Base-by-base conservation (phyloP, 164 flowering plant genomes). In the Aristolochia fimbriata region DNA sequence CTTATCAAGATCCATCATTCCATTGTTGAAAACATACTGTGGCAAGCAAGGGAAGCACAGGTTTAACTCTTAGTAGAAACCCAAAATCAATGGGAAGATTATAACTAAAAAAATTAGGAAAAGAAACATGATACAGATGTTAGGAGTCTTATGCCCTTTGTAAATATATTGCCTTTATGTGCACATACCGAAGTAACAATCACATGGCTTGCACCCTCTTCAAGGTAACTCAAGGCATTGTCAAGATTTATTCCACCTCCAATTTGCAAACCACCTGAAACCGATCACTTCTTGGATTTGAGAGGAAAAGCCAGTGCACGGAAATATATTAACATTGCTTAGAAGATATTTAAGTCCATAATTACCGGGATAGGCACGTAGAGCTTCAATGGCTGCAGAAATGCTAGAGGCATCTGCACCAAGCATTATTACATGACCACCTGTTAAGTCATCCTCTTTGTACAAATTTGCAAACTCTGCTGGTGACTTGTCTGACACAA, bases 361-460 rank as follows among this genome's bases (percentile, higher is more conserved):
- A 27, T 27, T 27, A 91, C 97, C 99, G 64, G 97, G 96, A 77
- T 83, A 88, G 11, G 87, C 91, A 62, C 68, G 89, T 58, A 91
- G 69, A 30, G 99, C 96, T 78, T 87, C 88, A 66, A 78, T 55
- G 6, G 96, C 93, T 27, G 97, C 96, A 69, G 82, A 71, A 73
- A 63, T 76, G 79, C 95, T 91, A 56, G 79, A 78, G 58, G 88
- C 81, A 73, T 94, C 99, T 22, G 95, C 96, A 58, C 97, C 97
- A 62, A 94, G 93, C 96, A 94, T 94, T 70, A 94, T 91, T 15
- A 83, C 90, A 80, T 94, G 99, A 48, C 99, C 97, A 70, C 99
- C 96, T n/a, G 62, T 70, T 55, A 94, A 96, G 30, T 80, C 85
- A 80, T 88, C 91, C 53, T 80, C 76, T 64, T 73, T 79, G 64